These are phyloP conservation scores for Ettlia oleoabundans DNA, from an alignment of 139 green algal species.

Conservation along the genomic window DNA sequence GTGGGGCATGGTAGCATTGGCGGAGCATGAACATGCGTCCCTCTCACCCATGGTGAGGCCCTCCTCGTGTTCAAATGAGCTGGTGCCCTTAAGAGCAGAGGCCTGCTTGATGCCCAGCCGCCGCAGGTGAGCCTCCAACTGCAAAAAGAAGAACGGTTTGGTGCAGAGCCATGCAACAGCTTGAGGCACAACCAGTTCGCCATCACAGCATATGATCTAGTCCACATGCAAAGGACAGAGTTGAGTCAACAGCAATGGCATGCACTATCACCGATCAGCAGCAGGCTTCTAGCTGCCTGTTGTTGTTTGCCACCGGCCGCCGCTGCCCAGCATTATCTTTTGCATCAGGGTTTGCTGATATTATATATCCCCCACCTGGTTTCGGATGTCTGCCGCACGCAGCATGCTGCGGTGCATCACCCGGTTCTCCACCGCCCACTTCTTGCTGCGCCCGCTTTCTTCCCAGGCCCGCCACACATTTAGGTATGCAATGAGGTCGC, in stretches of 20 bases:
- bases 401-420: conserved; percentile 79
- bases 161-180: no score
- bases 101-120: conserved; percentile 57
- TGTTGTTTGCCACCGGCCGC: no score
- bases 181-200: no score
- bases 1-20: no score
- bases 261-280: no score
- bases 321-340: no score
- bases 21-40: no score
- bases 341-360: no score
- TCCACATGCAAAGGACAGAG: no score
- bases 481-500: conserved; percentile 96
- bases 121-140: conserved; percentile 72
- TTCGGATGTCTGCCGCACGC: conserved; percentile 80
- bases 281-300: no score
- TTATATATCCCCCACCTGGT: conserved; percentile 32
- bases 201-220: not conserved
- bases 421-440: conserved; percentile 88
- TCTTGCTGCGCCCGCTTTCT: conserved; percentile 71
- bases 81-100: conserved; percentile 23
- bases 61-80: conserved; percentile 14
- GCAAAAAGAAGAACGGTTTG: not conserved
- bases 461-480: conserved; percentile 93
- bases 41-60: conserved; percentile 16
- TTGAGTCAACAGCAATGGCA: no score